Evolutionary conservation across 805 yeast genomes (phyloP).

Genomic region (Pichia occidentalis): DNA sequence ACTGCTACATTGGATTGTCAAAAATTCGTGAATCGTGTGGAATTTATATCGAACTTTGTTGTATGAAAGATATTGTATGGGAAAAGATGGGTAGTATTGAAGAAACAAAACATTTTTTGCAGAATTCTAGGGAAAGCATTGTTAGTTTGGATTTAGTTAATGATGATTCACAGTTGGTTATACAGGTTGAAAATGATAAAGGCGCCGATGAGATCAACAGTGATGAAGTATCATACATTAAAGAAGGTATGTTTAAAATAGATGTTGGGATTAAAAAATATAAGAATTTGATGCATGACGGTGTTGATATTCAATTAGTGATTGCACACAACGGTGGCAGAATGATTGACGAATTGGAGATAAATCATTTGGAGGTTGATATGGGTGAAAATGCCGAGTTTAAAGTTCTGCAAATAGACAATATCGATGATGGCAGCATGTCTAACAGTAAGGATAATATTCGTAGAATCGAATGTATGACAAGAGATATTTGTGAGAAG

Average conservation of each 20-base stretch:
- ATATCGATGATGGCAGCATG: conserved; percentile 1
- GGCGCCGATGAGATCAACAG: conserved; percentile 1
- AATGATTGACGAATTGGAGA: conserved; percentile 14
- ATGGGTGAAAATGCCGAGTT: conserved; percentile 15
- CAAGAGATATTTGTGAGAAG: neutral
- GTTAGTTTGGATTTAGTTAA: conserved; percentile 5
- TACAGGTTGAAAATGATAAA: neutral
- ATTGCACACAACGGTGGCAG: conserved; percentile 26
- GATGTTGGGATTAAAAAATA: conserved; percentile 8
- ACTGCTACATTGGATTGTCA: conserved; percentile 31
- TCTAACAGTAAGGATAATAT: neutral
- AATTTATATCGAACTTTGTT: conserved; percentile 30
- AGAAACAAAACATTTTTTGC: neutral
- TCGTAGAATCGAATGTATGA: conserved; percentile 2
- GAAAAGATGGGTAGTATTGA: neutral
- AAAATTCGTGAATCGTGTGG: conserved; percentile 30
- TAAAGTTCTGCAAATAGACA: neutral
- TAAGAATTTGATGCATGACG: conserved; percentile 9
- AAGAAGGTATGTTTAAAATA: conserved; percentile 2
- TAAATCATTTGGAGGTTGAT: conserved; percentile 19
- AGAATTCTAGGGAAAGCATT: neutral
- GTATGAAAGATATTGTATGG: neutral
- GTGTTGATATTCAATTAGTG: conserved; percentile 27
- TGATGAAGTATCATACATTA: neutral
- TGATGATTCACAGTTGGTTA: conserved; percentile 3